Percentiles rank a stretch among this genome's conserved stretches.
phyloP scores from a whole-genome alignment of 768 basidiomycete species.

The Lentinus tigrinus region DNA sequence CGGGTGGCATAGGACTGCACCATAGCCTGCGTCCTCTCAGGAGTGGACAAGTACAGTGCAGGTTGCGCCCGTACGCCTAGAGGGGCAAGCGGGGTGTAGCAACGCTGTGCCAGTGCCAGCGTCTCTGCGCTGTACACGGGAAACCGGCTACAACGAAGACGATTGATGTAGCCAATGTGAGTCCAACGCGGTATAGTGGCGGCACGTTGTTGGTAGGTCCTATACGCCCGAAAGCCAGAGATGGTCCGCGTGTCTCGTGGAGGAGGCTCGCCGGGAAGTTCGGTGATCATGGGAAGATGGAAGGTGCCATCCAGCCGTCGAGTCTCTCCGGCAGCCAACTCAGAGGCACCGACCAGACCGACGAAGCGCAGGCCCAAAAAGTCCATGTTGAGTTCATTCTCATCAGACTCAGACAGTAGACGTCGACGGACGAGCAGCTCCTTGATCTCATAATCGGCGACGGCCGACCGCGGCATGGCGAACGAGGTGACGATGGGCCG shows the following conservation, averaged over 20 bases:
- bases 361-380: slow-evolving; percentile 66
- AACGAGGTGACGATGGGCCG: slow-evolving; percentile 81
- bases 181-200: slow-evolving; percentile 60
- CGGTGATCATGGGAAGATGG: slow-evolving; percentile 49
- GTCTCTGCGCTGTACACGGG: slow-evolving; percentile 37
- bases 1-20: slow-evolving; percentile 68
- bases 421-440: slow-evolving; percentile 81
- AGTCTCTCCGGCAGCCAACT: slow-evolving; percentile 53
- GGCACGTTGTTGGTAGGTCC: slow-evolving; percentile 45
- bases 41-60: slow-evolving; percentile 24
- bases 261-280: slow-evolving; percentile 62
- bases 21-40: slow-evolving; percentile 40
- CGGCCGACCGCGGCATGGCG: slow-evolving; percentile 70
- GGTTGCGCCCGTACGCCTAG: slow-evolving; percentile 14
- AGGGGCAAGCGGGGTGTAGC: slow-evolving; percentile 53
- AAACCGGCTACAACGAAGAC: slow-evolving; percentile 53
- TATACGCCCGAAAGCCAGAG: slow-evolving; percentile 59
- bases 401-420: slow-evolving; percentile 52
- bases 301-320: slow-evolving; percentile 58
- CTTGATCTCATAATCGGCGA: slow-evolving; percentile 82
- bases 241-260: slow-evolving; percentile 75
- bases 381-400: slow-evolving; percentile 60
- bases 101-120: slow-evolving; percentile 37
- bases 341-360: slow-evolving; percentile 49
- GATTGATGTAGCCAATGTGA: slow-evolving; percentile 73